phyloP scores from a whole-genome alignment of 1,139 yeast genomes.

The Wickerhamiella pararugosa region DNA sequence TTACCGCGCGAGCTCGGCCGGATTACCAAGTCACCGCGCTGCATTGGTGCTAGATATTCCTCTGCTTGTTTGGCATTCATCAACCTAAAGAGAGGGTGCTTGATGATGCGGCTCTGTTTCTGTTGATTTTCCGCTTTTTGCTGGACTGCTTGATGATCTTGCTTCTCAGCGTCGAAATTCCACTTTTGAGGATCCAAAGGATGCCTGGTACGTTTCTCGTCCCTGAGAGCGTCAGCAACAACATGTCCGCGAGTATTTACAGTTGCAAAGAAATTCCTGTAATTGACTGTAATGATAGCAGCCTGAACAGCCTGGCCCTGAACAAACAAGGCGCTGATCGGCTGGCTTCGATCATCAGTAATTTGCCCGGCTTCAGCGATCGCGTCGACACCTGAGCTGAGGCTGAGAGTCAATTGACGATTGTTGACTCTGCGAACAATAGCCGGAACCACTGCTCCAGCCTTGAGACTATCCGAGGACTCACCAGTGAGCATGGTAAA shows the following conservation, averaged over 20 bases:
- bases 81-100: constrained; percentile 81
- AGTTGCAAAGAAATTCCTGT: constrained; percentile 56
- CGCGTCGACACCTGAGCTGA: constrained; percentile 69
- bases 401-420: constrained; percentile 39
- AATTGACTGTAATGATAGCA: constrained; percentile 53
- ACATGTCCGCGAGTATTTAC: constrained; percentile 58
- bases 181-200: constrained; percentile 53
- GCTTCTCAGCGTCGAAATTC: constrained; percentile 65
- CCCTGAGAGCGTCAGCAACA: constrained; percentile 40
- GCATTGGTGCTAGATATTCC: constrained; percentile 74
- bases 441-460: constrained; percentile 69
- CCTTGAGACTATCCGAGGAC: constrained; percentile 47
- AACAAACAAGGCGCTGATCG: constrained; percentile 33
- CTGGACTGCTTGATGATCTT: constrained; percentile 42
- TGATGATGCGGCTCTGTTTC: constrained; percentile 60
- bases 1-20: constrained; percentile 89
- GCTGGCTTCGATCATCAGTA: constrained; percentile 38
- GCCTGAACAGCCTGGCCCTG: constrained; percentile 80
- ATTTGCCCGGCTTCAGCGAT: constrained; percentile 49
- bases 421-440: constrained; percentile 40
- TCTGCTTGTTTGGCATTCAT: constrained; percentile 84
- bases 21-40: constrained; percentile 84
- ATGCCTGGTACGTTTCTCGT: constrained; percentile 21
- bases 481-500: constrained; percentile 89
- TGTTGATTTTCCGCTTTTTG: constrained; percentile 36